phyloP scores from a whole-genome alignment of 805 yeast species.

The Wickerhamiella lipophila region DNA sequence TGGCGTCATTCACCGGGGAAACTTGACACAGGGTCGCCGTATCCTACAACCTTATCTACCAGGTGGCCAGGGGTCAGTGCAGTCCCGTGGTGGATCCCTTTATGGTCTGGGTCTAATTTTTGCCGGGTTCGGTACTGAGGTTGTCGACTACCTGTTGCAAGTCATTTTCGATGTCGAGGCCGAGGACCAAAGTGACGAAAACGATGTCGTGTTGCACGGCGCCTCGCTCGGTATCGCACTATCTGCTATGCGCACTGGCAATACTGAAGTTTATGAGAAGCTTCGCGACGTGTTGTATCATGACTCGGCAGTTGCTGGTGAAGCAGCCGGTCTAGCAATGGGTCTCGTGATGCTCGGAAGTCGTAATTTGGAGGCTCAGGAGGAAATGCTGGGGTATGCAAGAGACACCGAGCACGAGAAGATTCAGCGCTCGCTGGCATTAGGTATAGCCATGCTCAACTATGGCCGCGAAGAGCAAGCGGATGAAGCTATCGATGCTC shows the following conservation, averaged over 20 bases:
- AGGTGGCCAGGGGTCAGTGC: slow-evolving; percentile 61
- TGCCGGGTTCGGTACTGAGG: slow-evolving; percentile 92
- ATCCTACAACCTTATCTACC: slow-evolving; percentile 87
- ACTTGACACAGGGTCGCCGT: slow-evolving; percentile 76
- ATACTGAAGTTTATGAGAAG: slow-evolving; percentile 62
- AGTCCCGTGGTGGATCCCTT: slow-evolving; percentile 90
- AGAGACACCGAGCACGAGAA: slow-evolving; percentile 93
- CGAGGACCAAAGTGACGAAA: slow-evolving; percentile 30
- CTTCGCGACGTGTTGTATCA: slow-evolving; percentile 71
- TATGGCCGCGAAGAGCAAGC: slow-evolving; percentile 80
- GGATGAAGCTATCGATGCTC: slow-evolving; percentile 48
- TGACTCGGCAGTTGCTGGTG: slow-evolving; percentile 89
- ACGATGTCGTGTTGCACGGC: slow-evolving; percentile 85
- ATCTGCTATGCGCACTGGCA: slow-evolving; percentile 88
- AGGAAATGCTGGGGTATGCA: slow-evolving; percentile 82
- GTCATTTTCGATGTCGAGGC: slow-evolving; percentile 43
- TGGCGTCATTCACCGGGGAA: slow-evolving; percentile 94
- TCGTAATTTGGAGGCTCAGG: slow-evolving; percentile 51
- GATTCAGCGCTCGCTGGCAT: slow-evolving; percentile 82
- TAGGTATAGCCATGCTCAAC: slow-evolving; percentile 76
- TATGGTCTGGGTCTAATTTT: slow-evolving; percentile 86
- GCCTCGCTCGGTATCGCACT: slow-evolving; percentile 92
- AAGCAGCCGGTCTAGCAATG: slow-evolving; percentile 93
- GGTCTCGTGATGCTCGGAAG: slow-evolving; percentile 93
- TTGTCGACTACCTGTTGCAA: slow-evolving; percentile 55